Conservation (phyloP, 2,329 filamentous ascomycete genomes). For the Hypoxylon sp. region DNA sequence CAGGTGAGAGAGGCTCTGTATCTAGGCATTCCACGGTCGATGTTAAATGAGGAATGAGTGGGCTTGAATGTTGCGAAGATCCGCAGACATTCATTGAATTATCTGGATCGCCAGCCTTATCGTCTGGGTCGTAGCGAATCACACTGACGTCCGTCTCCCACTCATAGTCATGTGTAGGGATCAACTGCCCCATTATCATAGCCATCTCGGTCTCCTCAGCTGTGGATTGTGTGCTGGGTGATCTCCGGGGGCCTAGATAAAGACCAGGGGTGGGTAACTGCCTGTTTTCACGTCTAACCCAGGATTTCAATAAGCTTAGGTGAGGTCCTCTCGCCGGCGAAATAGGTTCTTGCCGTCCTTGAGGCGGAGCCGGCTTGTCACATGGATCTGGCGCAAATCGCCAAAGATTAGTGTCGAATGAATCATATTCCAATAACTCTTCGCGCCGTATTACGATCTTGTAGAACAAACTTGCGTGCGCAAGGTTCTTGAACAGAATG, state of each 20-base stretch:
- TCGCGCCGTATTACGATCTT: constrained; percentile 5
- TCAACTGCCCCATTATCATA: no score
- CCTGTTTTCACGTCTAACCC: neutral
- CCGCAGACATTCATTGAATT: no score
- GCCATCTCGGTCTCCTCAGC: neutral
- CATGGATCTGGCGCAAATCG: constrained; percentile 32
- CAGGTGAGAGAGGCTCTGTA: no score
- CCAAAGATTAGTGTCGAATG: neutral
- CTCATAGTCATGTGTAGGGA: no score
- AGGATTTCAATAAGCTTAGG: constrained; percentile 18
- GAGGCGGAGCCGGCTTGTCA: constrained; percentile 1
- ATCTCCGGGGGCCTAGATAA: neutral
- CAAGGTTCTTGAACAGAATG: constrained; percentile 25
- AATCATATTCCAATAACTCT: neutral
- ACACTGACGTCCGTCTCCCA: no score
- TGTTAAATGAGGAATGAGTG: no score
- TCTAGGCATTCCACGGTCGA: no score
- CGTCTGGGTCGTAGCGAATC: no score
- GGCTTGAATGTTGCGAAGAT: no score
- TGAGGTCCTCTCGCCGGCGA: constrained; percentile 10
- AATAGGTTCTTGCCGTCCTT: neutral
- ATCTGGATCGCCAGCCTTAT: no score
- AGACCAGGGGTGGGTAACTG: neutral
- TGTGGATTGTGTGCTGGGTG: neutral
- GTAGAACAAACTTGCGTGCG: constrained; percentile 15